These are phyloP conservation scores for Teunomyces panamensis DNA, from an alignment of 805 yeast species.

Conservation along the genomic window DNA sequence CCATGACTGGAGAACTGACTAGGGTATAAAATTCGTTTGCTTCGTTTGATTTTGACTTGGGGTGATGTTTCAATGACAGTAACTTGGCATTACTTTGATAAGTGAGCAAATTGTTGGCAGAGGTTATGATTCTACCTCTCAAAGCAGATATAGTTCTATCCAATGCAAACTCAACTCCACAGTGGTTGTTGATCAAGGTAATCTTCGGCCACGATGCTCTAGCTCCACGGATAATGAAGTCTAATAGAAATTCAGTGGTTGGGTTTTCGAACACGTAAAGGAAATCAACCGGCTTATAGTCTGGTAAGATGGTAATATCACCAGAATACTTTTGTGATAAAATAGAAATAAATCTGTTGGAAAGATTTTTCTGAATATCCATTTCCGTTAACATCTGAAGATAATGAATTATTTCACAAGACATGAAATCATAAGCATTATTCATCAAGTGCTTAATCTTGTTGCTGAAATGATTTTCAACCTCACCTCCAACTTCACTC, in stretches of 20 bases:
- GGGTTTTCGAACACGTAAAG: constrained; percentile 75
- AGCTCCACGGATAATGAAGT: constrained; percentile 77
- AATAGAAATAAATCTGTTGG: constrained; percentile 71
- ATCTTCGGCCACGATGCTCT: constrained; percentile 93
- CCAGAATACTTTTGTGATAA: constrained; percentile 88
- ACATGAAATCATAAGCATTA: constrained; percentile 53
- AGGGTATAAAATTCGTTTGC: constrained; percentile 10
- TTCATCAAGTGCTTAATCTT: constrained; percentile 51
- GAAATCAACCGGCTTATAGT: constrained; percentile 57
- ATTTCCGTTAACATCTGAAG: constrained; percentile 70
- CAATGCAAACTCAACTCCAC: constrained; percentile 83
- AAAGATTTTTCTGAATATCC: constrained; percentile 69
- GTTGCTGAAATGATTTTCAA: constrained; percentile 59
- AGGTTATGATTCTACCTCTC: constrained; percentile 55
- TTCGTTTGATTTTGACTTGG: constrained; percentile 6
- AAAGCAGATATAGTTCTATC: constrained; percentile 74
- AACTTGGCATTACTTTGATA: not conserved
- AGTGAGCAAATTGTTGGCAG: constrained; percentile 16
- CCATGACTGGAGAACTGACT: constrained; percentile 22
- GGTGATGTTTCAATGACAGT: constrained; percentile 1
- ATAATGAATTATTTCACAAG: constrained; percentile 75
- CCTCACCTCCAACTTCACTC: constrained; percentile 65
- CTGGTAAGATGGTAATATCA: constrained; percentile 89
- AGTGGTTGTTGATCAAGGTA: constrained; percentile 81
- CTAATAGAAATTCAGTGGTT: constrained; percentile 66